phyloP scores from a whole-genome alignment of 768 basidiomycete species.

The Daedaleopsis nitida region DNA sequence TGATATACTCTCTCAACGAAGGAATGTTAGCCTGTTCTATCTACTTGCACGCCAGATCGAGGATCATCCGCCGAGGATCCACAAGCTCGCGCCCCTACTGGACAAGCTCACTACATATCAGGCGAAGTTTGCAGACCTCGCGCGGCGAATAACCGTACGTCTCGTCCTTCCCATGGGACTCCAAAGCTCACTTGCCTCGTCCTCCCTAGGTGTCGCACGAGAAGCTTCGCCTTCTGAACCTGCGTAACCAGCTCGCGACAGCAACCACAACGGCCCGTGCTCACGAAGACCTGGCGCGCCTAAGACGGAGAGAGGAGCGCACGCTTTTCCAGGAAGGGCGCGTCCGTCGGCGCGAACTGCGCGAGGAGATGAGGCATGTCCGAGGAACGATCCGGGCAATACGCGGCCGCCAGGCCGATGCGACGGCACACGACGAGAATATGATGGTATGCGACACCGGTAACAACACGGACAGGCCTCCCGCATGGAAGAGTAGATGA shows the following conservation, averaged over 20 bases:
- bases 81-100: constrained; percentile 17
- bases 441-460: background rate
- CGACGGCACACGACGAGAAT: constrained; percentile 5
- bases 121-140: constrained; percentile 23
- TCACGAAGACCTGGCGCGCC: constrained; percentile 7
- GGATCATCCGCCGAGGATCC: constrained; percentile 21
- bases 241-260: constrained; percentile 9
- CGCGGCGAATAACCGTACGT: constrained; percentile 21
- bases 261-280: constrained; percentile 4
- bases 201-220: constrained; percentile 19
- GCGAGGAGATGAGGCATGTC: constrained; percentile 18
- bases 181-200: background rate
- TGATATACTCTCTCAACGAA: background rate
- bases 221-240: constrained; percentile 16
- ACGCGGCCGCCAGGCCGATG: constrained; percentile 4
- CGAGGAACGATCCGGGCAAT: constrained; percentile 15
- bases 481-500: background rate
- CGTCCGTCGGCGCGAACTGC: constrained; percentile 14
- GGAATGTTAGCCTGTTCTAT: constrained; percentile 22
- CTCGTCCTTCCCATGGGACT: background rate
- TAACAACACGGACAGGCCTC: background rate
- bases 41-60: constrained; percentile 19
- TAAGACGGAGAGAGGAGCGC: constrained; percentile 14
- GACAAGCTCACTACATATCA: constrained; percentile 23
- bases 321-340: constrained; percentile 16